Base-by-base conservation (phyloP, 2,329 filamentous ascomycete genomes). In the Epichloe gansuensis region DNA sequence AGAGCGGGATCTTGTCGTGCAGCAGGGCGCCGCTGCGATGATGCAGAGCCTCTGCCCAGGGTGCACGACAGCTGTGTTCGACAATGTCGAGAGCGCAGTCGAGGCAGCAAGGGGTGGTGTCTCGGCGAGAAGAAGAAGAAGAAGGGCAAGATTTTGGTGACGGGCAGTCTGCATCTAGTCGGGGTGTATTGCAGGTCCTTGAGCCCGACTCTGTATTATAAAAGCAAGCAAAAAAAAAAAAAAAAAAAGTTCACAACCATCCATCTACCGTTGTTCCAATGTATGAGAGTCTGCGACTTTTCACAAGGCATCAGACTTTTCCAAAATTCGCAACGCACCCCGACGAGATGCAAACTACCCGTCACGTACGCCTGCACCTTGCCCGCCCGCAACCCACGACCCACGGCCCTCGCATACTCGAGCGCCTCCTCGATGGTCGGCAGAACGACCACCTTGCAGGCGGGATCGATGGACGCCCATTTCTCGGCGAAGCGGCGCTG, bases 101-200 rank as follows among this genome's bases (percentile, higher is more conserved):
- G 69, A 70, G 11, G 71, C 75, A 54, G 80, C 81, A 4, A 75
- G 77, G 55, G 61, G 15, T 61, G 76, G 11, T 60, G 31, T 31
- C 31, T 60, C 7, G 52, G 66, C 67, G 62, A 55, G 41, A 54
- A 55, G 49, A 59, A 65, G 17, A 21, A 21, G 17, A 21, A 21
- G 17, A 21, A 21, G 3, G 74, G 74, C 48, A 73, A 51, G 46
- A 80, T 84, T 0, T 70, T 95, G 52, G 83, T 88, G 9, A 95
- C 90, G 13, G 90, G 90, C 2, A 94, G 88, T 65, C 70, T 95
- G 62, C 86, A 95, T 72, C 75, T 95, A 41, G 88, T 91, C 1
- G 89, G 90, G 87, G 86, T 11, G 73, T 90, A 46, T 71, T 95
- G 50, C 83, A 86, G 65, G 82, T 86, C 1, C 67, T 94, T 54